Evolutionary conservation across 495 filamentous ascomycete species (phyloP), one percentile per base, ranked within the genome.

Genomic region (Penicillium bovifimosum): DNA sequence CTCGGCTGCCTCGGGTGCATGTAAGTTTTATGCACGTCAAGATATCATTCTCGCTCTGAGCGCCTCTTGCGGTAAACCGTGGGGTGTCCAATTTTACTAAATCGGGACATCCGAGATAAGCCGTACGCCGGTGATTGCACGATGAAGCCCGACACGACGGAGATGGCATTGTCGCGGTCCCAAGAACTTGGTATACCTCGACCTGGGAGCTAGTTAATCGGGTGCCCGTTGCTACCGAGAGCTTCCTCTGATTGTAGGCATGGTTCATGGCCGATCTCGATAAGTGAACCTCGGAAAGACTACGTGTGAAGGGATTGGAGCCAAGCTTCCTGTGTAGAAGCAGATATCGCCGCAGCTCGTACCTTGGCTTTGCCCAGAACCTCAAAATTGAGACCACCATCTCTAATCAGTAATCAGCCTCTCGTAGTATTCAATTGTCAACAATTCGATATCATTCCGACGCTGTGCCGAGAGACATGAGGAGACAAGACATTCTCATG

Each of bases 61-160:
- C 36, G 46, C 39, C 20, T 57, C 32, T 1, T 20, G 50, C 54
- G 36, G 45, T 44, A 41, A 13, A 6, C 1, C 13, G 14, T 47
- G 8, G 28, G 27, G 13, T 33, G 14, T 5, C 24, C 29, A 20
- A 26, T 26, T 13, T 16, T 35, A 50, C 14, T 33, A 41, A 28
- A 38, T 40, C 38, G 14, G 33, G 42, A 18, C 9, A 32, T 18
- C 27, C 5, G 47, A 51, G 58, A 61, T 61, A 61, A 61, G 54
- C 18, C 16, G 50, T 13, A 6, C 14, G n/a, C 10, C 38, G 32
- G 28, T 55, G 51, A 58, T 58, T 61, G 58, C 41, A 40, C 27
- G 14, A 8, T 2, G 1, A 9, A 8, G 26, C 45, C 10, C 7
- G 11, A 20, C 20, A 9, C 24, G 6, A 42, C 9, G 10, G 24